These are phyloP conservation scores for Taphrina communis DNA, from an alignment of 1,139 yeast species.

Conservation along the genomic window DNA sequence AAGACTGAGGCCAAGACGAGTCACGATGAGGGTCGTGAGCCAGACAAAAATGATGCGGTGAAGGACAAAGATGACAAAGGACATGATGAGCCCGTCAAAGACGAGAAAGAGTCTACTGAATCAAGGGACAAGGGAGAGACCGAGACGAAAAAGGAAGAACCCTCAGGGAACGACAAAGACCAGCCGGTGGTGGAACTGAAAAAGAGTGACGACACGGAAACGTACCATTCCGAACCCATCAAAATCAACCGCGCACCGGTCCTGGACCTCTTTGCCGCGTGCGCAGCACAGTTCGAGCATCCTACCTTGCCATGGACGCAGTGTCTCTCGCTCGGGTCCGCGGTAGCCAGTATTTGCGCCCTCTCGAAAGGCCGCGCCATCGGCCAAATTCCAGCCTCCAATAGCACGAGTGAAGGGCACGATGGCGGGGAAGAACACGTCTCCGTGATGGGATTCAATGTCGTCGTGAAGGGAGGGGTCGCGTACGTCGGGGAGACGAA, in stretches of 20 bases:
- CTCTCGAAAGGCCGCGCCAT: constrained; percentile 37
- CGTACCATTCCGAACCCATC: constrained; percentile 13
- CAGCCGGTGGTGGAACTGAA: constrained; percentile 13
- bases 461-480: constrained; percentile 12
- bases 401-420: neutral
- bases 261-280: constrained; percentile 30
- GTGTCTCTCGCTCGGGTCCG: constrained; percentile 34
- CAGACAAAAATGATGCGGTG: neutral
- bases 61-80: neutral
- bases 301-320: constrained; percentile 20
- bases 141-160: neutral
- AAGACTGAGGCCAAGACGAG: neutral
- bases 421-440: neutral
- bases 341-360: constrained; percentile 32
- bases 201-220: constrained; percentile 29
- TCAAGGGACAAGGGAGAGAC: neutral
- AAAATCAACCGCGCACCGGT: constrained; percentile 38
- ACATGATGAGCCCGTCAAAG: neutral
- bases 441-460: constrained; percentile 22
- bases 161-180: neutral
- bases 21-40: neutral
- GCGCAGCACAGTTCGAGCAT: constrained; percentile 24
- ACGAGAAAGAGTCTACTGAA: neutral
- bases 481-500: constrained; percentile 26
- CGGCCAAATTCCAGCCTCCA: constrained; percentile 29